Conservation (phyloP, 805 yeast genomes). For the Diddensiella caesifluorescens region DNA sequence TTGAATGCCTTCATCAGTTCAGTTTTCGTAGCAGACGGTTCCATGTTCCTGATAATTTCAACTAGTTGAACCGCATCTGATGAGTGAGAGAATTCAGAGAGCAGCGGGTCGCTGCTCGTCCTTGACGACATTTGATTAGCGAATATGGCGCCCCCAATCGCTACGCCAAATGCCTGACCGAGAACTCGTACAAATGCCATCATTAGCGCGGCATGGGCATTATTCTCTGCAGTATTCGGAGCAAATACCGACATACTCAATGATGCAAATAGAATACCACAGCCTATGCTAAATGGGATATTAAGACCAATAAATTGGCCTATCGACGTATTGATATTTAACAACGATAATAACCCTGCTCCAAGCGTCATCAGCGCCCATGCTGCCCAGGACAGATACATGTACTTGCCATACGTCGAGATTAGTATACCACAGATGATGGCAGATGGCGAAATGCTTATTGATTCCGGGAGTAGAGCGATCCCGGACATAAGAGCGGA, state of each 20-base stretch:
- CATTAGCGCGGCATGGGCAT: slow-evolving; percentile 30
- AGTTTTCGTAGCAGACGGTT: slow-evolving; percentile 12
- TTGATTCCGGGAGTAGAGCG: slow-evolving; percentile 39
- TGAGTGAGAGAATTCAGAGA: slow-evolving; percentile 6
- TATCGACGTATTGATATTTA: slow-evolving; percentile 32
- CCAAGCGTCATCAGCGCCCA: slow-evolving; percentile 40
- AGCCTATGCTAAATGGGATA: slow-evolving; percentile 42
- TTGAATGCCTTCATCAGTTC: slow-evolving; percentile 18
- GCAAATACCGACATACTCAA: slow-evolving; percentile 28
- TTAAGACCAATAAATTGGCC: slow-evolving; percentile 40
- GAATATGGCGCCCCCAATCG: slow-evolving; percentile 31
- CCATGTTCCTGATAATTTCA: slow-evolving; percentile 18
- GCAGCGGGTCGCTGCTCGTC: slow-evolving; percentile 4
- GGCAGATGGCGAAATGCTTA: slow-evolving; percentile 38
- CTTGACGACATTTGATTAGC: slow-evolving; percentile 19
- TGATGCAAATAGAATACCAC: slow-evolving; percentile 44
- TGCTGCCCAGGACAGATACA: slow-evolving; percentile 37
- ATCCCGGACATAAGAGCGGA: slow-evolving; percentile 37
- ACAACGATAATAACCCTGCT: slow-evolving; percentile 38
- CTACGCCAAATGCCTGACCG: slow-evolving; percentile 32
- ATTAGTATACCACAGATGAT: slow-evolving; percentile 37
- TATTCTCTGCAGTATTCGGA: slow-evolving; percentile 24
- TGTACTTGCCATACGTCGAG: slow-evolving; percentile 37
- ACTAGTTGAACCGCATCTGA: slow-evolving; percentile 21
- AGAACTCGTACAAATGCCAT: slow-evolving; percentile 27